These are phyloP conservation scores for Aphanomyces astaci DNA, from an alignment of 352 stramenopile genomes.

Conservation along the genomic window DNA sequence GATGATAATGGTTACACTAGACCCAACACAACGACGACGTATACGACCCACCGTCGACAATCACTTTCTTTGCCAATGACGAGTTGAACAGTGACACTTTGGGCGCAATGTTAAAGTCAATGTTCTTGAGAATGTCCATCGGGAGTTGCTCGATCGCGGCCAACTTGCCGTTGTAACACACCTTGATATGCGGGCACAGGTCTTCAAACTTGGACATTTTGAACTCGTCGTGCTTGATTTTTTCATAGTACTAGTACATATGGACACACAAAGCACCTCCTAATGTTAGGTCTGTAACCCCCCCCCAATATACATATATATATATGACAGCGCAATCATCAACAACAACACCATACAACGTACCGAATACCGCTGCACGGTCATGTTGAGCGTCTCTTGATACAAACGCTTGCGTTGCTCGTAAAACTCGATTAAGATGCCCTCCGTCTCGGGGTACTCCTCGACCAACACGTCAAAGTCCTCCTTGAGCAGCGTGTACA, in stretches of 20 bases:
- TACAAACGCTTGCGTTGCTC: constrained; percentile 51
- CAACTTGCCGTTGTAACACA: constrained; percentile 18
- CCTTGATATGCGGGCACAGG: constrained; percentile 4
- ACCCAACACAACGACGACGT: neutral
- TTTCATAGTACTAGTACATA: constrained; percentile 16
- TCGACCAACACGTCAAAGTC: constrained; percentile 75
- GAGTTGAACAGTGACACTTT: constrained; percentile 22
- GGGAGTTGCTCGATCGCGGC: constrained; percentile 20
- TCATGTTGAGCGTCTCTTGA: constrained; percentile 26
- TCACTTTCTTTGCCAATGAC: constrained; percentile 14
- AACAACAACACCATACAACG: neutral
- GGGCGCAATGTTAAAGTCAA: neutral
- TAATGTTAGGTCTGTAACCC: too few relatives aligned
- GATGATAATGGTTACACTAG: too few relatives aligned
- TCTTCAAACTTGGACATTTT: constrained; percentile 15
- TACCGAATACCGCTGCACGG: constrained; percentile 14
- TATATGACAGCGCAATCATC: too few relatives aligned
- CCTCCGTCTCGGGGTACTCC: constrained; percentile 65
- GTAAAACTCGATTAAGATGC: constrained; percentile 51
- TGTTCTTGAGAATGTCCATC: constrained; percentile 9
- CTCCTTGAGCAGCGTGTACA: constrained; percentile 72
- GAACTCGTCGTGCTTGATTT: constrained; percentile 7
- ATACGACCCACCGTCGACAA: neutral
- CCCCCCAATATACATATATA: too few relatives aligned
- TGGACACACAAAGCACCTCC: too few relatives aligned